Evolutionary conservation across 2,329 filamentous ascomycete species (phyloP), one percentile per base, ranked within the genome.

Genomic region (Epichloe elymi): DNA sequence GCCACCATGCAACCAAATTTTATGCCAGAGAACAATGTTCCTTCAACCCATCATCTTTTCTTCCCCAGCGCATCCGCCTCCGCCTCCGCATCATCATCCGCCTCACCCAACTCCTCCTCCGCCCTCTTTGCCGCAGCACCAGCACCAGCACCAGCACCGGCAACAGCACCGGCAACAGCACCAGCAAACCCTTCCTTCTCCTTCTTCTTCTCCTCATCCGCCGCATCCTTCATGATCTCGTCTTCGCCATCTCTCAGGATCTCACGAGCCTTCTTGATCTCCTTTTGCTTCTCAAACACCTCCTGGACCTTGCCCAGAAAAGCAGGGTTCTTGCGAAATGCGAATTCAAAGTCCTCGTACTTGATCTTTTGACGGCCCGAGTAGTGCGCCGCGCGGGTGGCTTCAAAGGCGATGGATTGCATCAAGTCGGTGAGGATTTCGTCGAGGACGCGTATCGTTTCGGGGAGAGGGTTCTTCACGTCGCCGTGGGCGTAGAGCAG

Each of bases 341-440:
- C 88, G 68, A 95, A 98, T 63, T 94, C 89, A 71, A 98, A 95
- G 68, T 98, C 93, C 62, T 96, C 91, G 61, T 95, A 87, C 67
- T 98, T 98, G 70, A 98, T 89, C 71, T 98, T 98, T 61, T 95
- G 88, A 2, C 93, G 86, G 0, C 89, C 85, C 2, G 86, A 83
- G 67, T 95, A 88, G 65, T 87, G 83, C 0, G 93, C 93, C 49
- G 85, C 83, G 43, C 87, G 82, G 4, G 89, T 88, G 4, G 93
- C 91, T 63, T 88, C 85, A 71, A 95, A 93, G 69, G 87, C 91
- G 50, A 93, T 83, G 66, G 93, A 88, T 65, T 95, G 88, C 65
- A 97, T 88, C 74, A 95, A 96, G 72, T 97, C 93, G 55, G 90
- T 95, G 54, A 95, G 81, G 59, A 97, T 91, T 70, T 96, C 90